Conservation (phyloP, 805 yeast genomes). For the Kluyveromyces dobzhanskii region DNA sequence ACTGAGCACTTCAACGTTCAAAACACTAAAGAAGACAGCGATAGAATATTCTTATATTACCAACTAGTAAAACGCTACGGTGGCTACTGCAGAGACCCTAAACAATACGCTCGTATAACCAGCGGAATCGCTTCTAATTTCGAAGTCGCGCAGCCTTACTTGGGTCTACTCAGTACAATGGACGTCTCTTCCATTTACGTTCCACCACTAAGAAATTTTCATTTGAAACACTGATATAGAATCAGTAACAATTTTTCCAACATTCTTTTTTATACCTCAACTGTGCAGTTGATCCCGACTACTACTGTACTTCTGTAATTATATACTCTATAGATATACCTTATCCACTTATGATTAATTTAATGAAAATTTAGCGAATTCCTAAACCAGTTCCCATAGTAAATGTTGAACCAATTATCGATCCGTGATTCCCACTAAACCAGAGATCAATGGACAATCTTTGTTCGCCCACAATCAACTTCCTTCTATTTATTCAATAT, state of each 20-base stretch:
- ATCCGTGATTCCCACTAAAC: too few species aligned
- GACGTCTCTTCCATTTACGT: conserved; percentile 34
- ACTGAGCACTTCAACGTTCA: conserved; percentile 10
- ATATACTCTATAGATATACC: not conserved
- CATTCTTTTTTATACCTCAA: not conserved
- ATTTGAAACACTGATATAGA: conserved; percentile 18
- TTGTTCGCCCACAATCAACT: too few species aligned
- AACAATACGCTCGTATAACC: conserved; percentile 38
- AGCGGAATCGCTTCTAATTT: conserved; percentile 39
- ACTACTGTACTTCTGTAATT: too few species aligned
- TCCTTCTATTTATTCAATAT: too few species aligned
- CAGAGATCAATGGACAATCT: too few species aligned
- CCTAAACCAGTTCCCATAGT: too few species aligned
- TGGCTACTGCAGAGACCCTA: conserved; percentile 39
- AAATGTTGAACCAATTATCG: too few species aligned
- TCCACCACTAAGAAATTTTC: conserved; percentile 31
- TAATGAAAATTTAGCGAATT: not conserved
- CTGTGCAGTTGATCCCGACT: too few species aligned
- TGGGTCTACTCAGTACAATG: conserved; percentile 31
- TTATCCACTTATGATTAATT: not conserved
- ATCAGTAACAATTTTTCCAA: not conserved
- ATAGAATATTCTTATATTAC: conserved; percentile 47
- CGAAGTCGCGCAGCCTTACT: conserved; percentile 32
- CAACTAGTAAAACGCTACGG: conserved; percentile 45
- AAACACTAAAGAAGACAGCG: conserved; percentile 23